A percentile compares a stretch with the other conserved stretches of the same genome.
Conservation (phyloP, 129 eudicot genomes). For the Escallonia herrerae region DNA sequence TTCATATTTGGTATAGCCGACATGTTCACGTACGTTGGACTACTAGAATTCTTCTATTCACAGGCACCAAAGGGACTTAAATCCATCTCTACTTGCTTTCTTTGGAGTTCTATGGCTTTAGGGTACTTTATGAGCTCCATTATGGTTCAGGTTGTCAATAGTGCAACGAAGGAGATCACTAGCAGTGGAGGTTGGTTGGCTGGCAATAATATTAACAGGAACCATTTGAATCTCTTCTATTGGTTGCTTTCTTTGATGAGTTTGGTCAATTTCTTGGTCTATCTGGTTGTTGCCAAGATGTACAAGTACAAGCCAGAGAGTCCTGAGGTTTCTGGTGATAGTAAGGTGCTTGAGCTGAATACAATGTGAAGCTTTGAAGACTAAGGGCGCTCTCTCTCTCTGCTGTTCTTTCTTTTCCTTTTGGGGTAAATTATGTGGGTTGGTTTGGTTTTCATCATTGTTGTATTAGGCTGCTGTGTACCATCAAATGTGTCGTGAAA, state of each 20-base stretch:
- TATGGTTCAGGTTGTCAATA: slow-evolving; percentile 47
- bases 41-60: slow-evolving; percentile 71
- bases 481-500: too few species aligned
- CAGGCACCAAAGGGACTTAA: slow-evolving; percentile 54
- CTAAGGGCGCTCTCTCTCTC: neutral
- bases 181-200: slow-evolving; percentile 63
- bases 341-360: slow-evolving; percentile 7
- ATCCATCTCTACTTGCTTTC: slow-evolving; percentile 63
- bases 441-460: too few species aligned
- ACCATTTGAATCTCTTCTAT: slow-evolving; percentile 54
- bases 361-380: slow-evolving; percentile 7
- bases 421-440: too few species aligned
- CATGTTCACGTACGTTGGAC: slow-evolving; percentile 61
- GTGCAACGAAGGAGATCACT: slow-evolving; percentile 36
- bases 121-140: slow-evolving; percentile 63
- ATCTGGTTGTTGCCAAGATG: slow-evolving; percentile 47
- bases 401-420: too few species aligned
- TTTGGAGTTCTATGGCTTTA: slow-evolving; percentile 68
- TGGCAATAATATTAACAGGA: slow-evolving; percentile 61
- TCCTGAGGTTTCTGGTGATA: slow-evolving; percentile 13
- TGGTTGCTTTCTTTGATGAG: slow-evolving; percentile 62
- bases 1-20: slow-evolving; percentile 71
- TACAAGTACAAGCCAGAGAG: slow-evolving; percentile 52
- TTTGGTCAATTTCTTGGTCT: slow-evolving; percentile 46
- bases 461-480: too few species aligned